Evolutionary conservation across 192 early-diverging fungal genomes (phyloP).

Genomic region (Linnemannia elongata): DNA sequence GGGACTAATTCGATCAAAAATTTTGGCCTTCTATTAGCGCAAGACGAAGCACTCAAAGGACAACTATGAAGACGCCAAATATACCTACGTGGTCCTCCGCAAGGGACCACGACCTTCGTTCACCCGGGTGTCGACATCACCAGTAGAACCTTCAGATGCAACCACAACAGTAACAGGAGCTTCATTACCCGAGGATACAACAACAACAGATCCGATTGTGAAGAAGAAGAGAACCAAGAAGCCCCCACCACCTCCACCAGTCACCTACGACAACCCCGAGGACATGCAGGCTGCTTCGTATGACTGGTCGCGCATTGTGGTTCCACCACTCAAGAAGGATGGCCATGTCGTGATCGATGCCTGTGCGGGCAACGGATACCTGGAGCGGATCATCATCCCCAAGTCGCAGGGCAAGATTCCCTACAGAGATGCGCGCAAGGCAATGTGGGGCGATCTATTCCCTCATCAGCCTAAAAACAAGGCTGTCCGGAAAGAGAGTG

Average conservation of each 20-base stretch:
- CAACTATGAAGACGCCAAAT: slow-evolving; percentile 81
- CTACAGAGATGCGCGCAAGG: slow-evolving; percentile 82
- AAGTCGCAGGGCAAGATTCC: slow-evolving; percentile 77
- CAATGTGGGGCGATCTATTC: slow-evolving; percentile 87
- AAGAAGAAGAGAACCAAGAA: slow-evolving; percentile 46
- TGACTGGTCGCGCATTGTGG: slow-evolving; percentile 78
- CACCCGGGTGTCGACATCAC: not conserved
- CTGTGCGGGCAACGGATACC: slow-evolving; percentile 59
- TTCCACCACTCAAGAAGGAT: slow-evolving; percentile 83
- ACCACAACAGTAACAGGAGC: not conserved
- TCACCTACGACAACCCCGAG: slow-evolving; percentile 33
- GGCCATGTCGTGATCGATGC: slow-evolving; percentile 82
- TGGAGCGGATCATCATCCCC: slow-evolving; percentile 80
- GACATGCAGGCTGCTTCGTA: slow-evolving; percentile 60
- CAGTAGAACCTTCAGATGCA: not conserved
- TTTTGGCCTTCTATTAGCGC: slow-evolving; percentile 56
- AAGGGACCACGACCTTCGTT: slow-evolving; percentile 68
- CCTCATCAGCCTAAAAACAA: slow-evolving; percentile 78
- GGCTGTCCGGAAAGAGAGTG: slow-evolving; percentile 34
- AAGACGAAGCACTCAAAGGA: slow-evolving; percentile 73
- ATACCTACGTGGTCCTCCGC: slow-evolving; percentile 83
- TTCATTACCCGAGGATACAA: not conserved
- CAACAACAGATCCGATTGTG: not conserved
- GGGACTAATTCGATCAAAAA: not conserved
- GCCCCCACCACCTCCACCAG: slow-evolving; percentile 39